A percentile compares a stretch with the other conserved stretches of the same genome.
Evolutionary conservation across 345 rosid species (phyloP).

Genomic region (Salix viminalis): DNA sequence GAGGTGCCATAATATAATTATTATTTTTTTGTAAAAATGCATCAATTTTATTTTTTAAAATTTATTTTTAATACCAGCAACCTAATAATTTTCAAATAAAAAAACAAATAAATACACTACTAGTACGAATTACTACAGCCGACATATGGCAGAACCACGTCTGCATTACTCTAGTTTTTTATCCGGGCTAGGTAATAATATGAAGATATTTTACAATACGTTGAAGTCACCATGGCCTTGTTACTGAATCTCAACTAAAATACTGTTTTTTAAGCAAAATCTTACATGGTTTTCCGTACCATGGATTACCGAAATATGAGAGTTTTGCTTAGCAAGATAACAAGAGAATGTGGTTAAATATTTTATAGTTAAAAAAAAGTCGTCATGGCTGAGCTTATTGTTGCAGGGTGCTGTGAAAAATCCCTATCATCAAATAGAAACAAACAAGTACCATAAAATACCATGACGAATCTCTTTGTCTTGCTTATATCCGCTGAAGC

Average conservation of each 20-base stretch:
- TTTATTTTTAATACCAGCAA: too few species aligned
- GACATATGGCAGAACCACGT: not conserved
- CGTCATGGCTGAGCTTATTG: not conserved
- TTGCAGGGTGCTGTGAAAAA: not conserved
- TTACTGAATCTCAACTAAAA: not conserved
- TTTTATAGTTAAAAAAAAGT: not conserved
- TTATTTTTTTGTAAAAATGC: too few species aligned
- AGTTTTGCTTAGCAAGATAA: not conserved
- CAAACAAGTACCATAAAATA: not conserved
- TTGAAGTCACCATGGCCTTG: not conserved
- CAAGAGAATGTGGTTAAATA: not conserved
- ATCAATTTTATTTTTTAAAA: too few species aligned
- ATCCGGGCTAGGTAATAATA: not conserved
- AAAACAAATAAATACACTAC: too few species aligned
- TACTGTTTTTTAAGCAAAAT: too few species aligned
- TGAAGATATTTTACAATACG: not conserved
- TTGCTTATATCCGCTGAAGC: not conserved
- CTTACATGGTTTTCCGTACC: too few species aligned
- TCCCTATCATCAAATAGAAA: not conserved
- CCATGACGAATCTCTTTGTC: not conserved
- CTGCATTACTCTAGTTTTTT: not conserved
- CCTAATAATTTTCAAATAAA: too few species aligned
- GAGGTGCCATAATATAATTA: too few species aligned
- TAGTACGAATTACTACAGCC: not conserved
- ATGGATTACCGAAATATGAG: too few species aligned